Evolutionary conservation across 1,139 yeast species (phyloP).

Genomic region (Pichia cactophila): DNA sequence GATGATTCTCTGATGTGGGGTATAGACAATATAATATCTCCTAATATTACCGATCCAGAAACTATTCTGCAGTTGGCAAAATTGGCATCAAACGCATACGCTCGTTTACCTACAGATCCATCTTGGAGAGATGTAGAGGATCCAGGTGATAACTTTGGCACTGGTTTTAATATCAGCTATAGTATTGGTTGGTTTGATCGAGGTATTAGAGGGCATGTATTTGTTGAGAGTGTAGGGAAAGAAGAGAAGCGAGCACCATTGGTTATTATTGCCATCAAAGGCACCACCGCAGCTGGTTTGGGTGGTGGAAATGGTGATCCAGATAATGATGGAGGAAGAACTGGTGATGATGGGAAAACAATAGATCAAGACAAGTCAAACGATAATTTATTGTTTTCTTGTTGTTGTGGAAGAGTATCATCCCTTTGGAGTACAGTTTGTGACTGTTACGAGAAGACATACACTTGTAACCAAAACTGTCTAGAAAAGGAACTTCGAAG

Average conservation of each 20-base stretch:
- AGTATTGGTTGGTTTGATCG: slow-evolving; percentile 81
- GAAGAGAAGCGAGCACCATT: slow-evolving; percentile 30
- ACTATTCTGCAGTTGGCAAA: slow-evolving; percentile 72
- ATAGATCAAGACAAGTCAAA: slow-evolving; percentile 73
- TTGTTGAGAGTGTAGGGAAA: slow-evolving; percentile 51
- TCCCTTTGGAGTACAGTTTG: slow-evolving; percentile 95
- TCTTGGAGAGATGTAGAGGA: slow-evolving; percentile 79
- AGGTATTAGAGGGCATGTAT: slow-evolving; percentile 88
- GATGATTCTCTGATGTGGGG: slow-evolving; percentile 47
- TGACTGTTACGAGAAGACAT: slow-evolving; percentile 80
- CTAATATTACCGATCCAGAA: slow-evolving; percentile 66
- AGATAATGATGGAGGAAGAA: slow-evolving; percentile 58
- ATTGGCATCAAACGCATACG: slow-evolving; percentile 91
- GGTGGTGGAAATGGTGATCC: slow-evolving; percentile 71
- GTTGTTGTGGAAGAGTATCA: slow-evolving; percentile 93
- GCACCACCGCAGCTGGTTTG: slow-evolving; percentile 83
- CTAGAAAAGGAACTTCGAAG: slow-evolving; percentile 68
- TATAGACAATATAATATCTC: slow-evolving; percentile 43
- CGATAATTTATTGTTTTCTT: slow-evolving; percentile 83
- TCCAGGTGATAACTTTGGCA: slow-evolving; percentile 5
- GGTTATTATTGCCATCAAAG: slow-evolving; percentile 79
- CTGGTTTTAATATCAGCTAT: slow-evolving; percentile 20
- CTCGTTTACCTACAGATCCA: slow-evolving; percentile 63
- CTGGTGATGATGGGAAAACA: slow-evolving; percentile 70
- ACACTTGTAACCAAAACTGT: slow-evolving; percentile 85